A percentile compares a stretch with the other conserved stretches of the same genome.
Evolutionary conservation across 345 rosid genomes (phyloP).

Genomic region (Dovyalis caffra): DNA sequence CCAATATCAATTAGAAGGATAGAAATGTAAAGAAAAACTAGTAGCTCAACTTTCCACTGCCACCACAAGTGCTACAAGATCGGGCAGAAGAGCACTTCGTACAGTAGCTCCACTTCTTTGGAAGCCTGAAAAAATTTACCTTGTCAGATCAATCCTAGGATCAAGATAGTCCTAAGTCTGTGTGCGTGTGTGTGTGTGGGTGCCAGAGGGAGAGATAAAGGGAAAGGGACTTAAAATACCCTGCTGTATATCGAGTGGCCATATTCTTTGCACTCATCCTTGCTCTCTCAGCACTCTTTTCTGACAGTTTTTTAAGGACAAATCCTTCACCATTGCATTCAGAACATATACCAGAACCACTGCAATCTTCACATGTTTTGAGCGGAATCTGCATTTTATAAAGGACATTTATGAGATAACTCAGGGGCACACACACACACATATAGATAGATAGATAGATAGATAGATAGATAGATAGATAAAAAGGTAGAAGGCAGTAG

Average conservation of each 20-base stretch:
- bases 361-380: conserved; percentile 67
- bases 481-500: background rate
- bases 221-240: conserved; percentile 38
- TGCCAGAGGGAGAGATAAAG: background rate
- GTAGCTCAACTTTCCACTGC: conserved; percentile 62
- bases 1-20: background rate
- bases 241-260: conserved; percentile 95
- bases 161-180: background rate
- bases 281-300: conserved; percentile 71
- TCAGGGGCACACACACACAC: no score
- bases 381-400: conserved; percentile 45
- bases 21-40: conserved; percentile 21
- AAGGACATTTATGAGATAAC: background rate
- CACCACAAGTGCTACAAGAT: conserved; percentile 66
- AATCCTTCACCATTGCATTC: conserved; percentile 94
- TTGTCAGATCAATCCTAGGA: conserved; percentile 10
- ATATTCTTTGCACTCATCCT: conserved; percentile 70
- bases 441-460: background rate
- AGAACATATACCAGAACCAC: conserved; percentile 82
- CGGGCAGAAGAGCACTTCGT: conserved; percentile 83
- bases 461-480: background rate
- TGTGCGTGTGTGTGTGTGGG: background rate
- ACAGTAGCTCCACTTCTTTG: conserved; percentile 98
- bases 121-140: conserved; percentile 55
- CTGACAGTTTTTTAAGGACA: conserved; percentile 70